Conservation (phyloP, 441 rosid species). For the Gossypium trilobum region DNA sequence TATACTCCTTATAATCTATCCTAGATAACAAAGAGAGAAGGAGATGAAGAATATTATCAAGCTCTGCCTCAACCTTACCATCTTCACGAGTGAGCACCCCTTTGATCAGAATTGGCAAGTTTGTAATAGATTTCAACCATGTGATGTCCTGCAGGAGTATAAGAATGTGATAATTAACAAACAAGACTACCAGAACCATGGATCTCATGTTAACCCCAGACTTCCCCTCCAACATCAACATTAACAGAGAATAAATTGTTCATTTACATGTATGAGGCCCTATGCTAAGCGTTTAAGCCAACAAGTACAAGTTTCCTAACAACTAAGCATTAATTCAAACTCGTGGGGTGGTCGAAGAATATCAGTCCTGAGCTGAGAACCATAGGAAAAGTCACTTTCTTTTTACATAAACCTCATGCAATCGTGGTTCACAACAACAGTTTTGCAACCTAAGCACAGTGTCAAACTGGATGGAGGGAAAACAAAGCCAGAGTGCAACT, state of each 20-base stretch:
- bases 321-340: neutral
- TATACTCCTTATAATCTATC: too few relatives aligned
- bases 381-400: neutral
- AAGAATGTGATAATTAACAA: neutral
- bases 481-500: neutral
- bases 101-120: constrained; percentile 67
- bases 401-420: neutral
- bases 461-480: neutral
- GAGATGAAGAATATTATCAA: neutral
- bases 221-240: neutral
- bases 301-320: neutral
- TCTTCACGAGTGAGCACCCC: constrained; percentile 75
- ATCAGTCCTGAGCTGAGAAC: neutral
- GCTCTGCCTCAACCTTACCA: constrained; percentile 33
- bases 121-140: constrained; percentile 71
- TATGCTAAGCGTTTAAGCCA: neutral
- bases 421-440: neutral
- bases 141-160: constrained; percentile 43
- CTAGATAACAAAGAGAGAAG: neutral
- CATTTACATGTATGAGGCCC: neutral
- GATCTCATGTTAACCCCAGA: neutral
- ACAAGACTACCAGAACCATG: neutral
- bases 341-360: neutral
- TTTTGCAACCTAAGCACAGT: neutral
- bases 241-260: neutral